Evolutionary conservation across 768 basidiomycete species (phyloP).

Genomic region (Myochromella boudieri): DNA sequence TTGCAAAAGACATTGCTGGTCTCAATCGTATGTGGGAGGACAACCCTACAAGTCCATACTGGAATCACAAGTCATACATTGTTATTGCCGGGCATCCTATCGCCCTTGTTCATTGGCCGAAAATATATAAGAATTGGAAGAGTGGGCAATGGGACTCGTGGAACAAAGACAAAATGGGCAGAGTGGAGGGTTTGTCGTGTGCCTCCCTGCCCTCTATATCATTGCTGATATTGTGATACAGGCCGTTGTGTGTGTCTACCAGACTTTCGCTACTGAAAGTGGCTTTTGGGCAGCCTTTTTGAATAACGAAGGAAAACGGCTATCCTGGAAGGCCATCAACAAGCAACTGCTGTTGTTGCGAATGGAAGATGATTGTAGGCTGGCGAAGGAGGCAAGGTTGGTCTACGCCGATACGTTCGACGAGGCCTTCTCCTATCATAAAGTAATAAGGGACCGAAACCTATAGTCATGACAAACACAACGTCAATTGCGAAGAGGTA

Average conservation of each 20-base stretch:
- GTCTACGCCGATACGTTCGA: constrained; percentile 18
- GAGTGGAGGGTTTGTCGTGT: constrained; percentile 26
- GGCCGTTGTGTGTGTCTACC: constrained; percentile 14
- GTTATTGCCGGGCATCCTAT: constrained; percentile 20
- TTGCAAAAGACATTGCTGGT: constrained; percentile 16
- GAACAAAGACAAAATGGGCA: constrained; percentile 22
- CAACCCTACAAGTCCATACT: constrained; percentile 16
- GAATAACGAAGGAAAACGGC: constrained; percentile 6
- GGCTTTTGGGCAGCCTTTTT: constrained; percentile 20
- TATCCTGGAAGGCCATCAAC: constrained; percentile 17
- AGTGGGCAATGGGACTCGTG: constrained; percentile 22
- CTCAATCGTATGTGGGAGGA: constrained; percentile 30
- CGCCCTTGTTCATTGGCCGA: constrained; percentile 21
- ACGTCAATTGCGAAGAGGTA: constrained; percentile 13
- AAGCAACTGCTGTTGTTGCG: constrained; percentile 4
- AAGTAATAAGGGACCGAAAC: constrained; percentile 3
- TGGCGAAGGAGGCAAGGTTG: constrained; percentile 3
- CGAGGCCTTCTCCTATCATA: constrained; percentile 16
- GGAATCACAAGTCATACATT: constrained; percentile 20
- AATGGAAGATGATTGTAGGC: too few species aligned
- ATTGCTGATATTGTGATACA: neutral
- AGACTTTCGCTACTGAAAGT: constrained; percentile 10
- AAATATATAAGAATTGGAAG: constrained; percentile 21
- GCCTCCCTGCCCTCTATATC: too few species aligned
- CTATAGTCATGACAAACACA: constrained; percentile 15